Evolutionary conservation across 768 basidiomycete genomes (phyloP), one percentile per base, ranked within the genome.

Genomic region (Naganishia onofrii): DNA sequence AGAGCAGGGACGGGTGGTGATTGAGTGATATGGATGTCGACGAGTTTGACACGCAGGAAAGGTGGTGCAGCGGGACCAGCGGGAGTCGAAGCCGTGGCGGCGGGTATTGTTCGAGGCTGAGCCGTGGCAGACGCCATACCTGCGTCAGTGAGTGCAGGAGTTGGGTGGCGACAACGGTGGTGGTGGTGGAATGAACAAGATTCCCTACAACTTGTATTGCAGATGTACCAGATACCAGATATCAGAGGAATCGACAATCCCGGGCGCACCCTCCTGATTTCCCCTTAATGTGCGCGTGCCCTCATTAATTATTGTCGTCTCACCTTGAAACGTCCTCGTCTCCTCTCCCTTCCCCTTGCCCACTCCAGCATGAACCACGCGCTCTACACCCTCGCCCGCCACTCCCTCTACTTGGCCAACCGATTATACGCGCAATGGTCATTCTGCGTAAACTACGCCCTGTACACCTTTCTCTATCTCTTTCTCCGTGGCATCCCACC

Each of bases 41-140:
- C 81, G 64, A 83, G 79, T 64, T 81, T 79, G 60, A 83, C 76
- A 38, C 79, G 79, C 23, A 83, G 71, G 48, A 77, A 53, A 0
- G 77, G 74, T 26, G 56, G 51, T 9, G 42, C n/a, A n/a, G n/a
- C n/a, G n/a, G n/a, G n/a, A n/a, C n/a, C n/a, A n/a, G n/a, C n/a
- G n/a, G n/a, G 23, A 10, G 23, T 51, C 55, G 60, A 44, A 17
- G 60, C 21, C 8, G 58, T 36, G 34, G 34, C 34, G 34, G 42
- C 8, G 7, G 42, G 42, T 17, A 15, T 42, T 42, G 42, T 12
- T 36, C 12, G 38, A 32, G 36, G 26, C 19, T 31, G 36, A 31
- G 29, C 31, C 36, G 31, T 8, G 6, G 19, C 23, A 3, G 19
- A 26, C 36, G 55, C 19, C 31, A 28, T 21, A 1, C 6, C 7